Evolutionary conservation across 192 early-diverging fungal species (phyloP).

Genomic region (Anaeromyces robustus): DNA sequence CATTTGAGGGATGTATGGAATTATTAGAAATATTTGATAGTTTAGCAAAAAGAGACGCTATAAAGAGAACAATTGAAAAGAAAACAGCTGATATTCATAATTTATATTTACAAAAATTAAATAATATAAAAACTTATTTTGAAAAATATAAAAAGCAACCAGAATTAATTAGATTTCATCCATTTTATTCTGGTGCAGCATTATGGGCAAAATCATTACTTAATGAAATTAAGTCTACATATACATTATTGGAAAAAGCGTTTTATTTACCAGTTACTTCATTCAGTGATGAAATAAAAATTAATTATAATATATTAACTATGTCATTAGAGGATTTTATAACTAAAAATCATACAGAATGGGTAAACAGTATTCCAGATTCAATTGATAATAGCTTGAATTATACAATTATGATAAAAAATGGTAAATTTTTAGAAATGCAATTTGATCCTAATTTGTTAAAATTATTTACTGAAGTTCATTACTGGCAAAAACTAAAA

Average conservation of each 20-base stretch:
- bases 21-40: conserved; percentile 45
- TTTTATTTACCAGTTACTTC: conserved; percentile 36
- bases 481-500: conserved; percentile 44
- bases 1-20: conserved; percentile 37
- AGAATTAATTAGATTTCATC: conserved; percentile 32
- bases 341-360: conserved; percentile 33
- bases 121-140: conserved; percentile 42
- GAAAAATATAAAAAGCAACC: conserved; percentile 37
- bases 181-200: conserved; percentile 38
- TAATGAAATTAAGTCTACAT: conserved; percentile 24
- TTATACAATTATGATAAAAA: conserved; percentile 23
- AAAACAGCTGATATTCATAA: conserved; percentile 41
- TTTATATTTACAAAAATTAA: conserved; percentile 34
- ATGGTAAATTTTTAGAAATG: conserved; percentile 27
- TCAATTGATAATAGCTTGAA: conserved; percentile 24
- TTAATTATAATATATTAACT: conserved; percentile 29
- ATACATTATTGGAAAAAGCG: conserved; percentile 17
- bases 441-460: conserved; percentile 41
- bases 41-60: conserved; percentile 45
- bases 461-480: conserved; percentile 34
- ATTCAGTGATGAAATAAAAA: conserved; percentile 31
- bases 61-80: conserved; percentile 45
- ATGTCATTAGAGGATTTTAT: conserved; percentile 42
- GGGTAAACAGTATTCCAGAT: conserved; percentile 19
- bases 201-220: conserved; percentile 42